Evolutionary conservation across 169 alveolate genomes (phyloP), one percentile per base, ranked within the genome.

Genomic region (Miamiensis avidus): DNA sequence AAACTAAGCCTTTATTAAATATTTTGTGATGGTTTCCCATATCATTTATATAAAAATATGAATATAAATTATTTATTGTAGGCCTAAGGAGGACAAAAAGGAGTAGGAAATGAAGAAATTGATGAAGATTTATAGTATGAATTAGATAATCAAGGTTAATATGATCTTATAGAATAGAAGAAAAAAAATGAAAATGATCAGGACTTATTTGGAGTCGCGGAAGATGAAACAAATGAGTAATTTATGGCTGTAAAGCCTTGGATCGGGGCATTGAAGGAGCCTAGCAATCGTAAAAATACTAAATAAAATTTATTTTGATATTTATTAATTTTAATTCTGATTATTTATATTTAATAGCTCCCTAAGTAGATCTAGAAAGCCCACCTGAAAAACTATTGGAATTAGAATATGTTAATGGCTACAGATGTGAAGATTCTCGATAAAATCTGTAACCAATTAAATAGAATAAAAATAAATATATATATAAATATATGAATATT

Each of bases 331-430:
- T 1, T 34, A 25, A 0, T 20, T 34, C 29, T 1, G 11, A 29
- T 28, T 26, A 34, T 29, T 27, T 29, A 32, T 49, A n/a, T 0
- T 29, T 27, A 25, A 29, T 83, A 83, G 92, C 92, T 82, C 96
- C 96, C 26, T 82, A 89, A 69, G 78, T 87, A 29, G 92, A 89
- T 81, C 85, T 93, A 0, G n/a, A n/a, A n/a, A 30, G 89, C 75
- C 85, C 96, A 26, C 98, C 98, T 1, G 89, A 90, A 78, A 93
- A 90, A 25, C 74, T 74, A 30, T 88, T 93, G 64, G 87, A 85
- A 29, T 89, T 95, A 29, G 98, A 95, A 79, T 94, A 94, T 84
- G 96, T 89, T 0, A 94, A 95, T 86, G 98, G 98, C 1, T 95
- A 94, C 92, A 87, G 97, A 82, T 90, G 95, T 29, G 96, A 93